These are phyloP conservation scores for Cercospora zeae-maydis DNA, from an alignment of 2,329 filamentous ascomycete genomes.

Conservation along the genomic window DNA sequence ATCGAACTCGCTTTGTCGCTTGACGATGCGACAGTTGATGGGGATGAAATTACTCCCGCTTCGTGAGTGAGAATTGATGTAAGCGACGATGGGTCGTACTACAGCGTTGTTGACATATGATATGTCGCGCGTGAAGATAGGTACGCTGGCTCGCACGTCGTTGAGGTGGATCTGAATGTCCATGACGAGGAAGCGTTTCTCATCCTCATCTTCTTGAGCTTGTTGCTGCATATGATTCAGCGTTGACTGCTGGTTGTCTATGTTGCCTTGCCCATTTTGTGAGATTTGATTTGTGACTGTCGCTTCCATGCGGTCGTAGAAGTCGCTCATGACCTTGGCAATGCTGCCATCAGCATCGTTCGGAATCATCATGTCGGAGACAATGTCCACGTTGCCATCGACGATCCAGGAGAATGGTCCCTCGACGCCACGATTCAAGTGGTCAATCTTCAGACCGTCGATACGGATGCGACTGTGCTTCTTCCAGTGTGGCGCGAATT, in stretches of 20 bases:
- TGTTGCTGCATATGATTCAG: not conserved
- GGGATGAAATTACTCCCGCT: constrained; percentile 80
- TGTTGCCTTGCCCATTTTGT: constrained; percentile 22
- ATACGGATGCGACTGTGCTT: constrained; percentile 91
- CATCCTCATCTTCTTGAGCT: constrained; percentile 42
- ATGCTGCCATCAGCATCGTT: constrained; percentile 83
- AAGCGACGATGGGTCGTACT: constrained; percentile 92
- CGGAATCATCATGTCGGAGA: constrained; percentile 93
- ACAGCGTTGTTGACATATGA: constrained; percentile 96
- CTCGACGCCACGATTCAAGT: constrained; percentile 87
- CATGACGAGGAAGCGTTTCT: constrained; percentile 82
- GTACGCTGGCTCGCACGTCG: constrained; percentile 87
- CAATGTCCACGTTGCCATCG: constrained; percentile 93
- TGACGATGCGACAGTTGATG: constrained; percentile 90
- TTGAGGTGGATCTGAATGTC: constrained; percentile 94
- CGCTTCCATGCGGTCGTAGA: constrained; percentile 93
- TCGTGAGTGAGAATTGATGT: constrained; percentile 77
- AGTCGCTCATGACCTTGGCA: constrained; percentile 91
- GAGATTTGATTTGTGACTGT: constrained; percentile 60
- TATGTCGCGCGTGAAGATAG: constrained; percentile 84
- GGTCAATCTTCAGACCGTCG: constrained; percentile 90
- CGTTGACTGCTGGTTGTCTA: constrained; percentile 25
- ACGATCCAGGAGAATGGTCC: constrained; percentile 98
- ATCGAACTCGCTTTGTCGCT: constrained; percentile 83
- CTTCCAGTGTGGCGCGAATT: constrained; percentile 77